Conservation (phyloP, 2,329 filamentous ascomycete genomes). For the Purpureocillium lavendulum region DNA sequence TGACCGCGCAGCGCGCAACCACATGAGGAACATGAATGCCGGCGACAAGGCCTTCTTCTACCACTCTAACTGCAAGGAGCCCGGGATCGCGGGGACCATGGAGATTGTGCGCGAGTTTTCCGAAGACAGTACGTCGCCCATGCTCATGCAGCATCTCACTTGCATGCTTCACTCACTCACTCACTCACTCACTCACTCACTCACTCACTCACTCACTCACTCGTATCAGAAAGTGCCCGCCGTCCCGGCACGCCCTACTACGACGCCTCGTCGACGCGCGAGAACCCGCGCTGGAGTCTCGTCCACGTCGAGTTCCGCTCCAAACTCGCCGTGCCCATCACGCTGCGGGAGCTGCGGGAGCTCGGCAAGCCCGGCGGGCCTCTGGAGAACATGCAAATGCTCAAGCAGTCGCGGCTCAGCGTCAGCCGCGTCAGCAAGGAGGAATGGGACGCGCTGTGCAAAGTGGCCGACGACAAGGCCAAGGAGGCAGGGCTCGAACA, state of each 20-base stretch:
- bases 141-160: background rate
- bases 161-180: too few relatives aligned
- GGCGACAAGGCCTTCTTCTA: conserved; percentile 96
- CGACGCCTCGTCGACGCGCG: conserved; percentile 60
- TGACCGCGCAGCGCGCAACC: conserved; percentile 58
- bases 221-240: conserved; percentile 19
- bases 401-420: conserved; percentile 75
- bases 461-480: conserved; percentile 38
- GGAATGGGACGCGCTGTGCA: conserved; percentile 59
- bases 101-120: conserved; percentile 80
- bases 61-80: conserved; percentile 85
- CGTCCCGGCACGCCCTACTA: conserved; percentile 58
- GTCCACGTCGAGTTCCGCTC: conserved; percentile 82
- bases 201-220: too few relatives aligned
- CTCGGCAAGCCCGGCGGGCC: conserved; percentile 46
- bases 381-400: conserved; percentile 70
- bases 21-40: conserved; percentile 83
- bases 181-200: too few relatives aligned
- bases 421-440: conserved; percentile 58
- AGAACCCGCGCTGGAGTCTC: conserved; percentile 63
- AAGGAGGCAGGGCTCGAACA: conserved; percentile 28
- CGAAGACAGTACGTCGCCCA: conserved; percentile 55
- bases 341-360: conserved; percentile 62
- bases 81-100: conserved; percentile 82
- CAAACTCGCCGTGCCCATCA: conserved; percentile 68